Evolutionary conservation across 2,329 filamentous ascomycete species (phyloP).

Genomic region (Aspergillus luchuensis): DNA sequence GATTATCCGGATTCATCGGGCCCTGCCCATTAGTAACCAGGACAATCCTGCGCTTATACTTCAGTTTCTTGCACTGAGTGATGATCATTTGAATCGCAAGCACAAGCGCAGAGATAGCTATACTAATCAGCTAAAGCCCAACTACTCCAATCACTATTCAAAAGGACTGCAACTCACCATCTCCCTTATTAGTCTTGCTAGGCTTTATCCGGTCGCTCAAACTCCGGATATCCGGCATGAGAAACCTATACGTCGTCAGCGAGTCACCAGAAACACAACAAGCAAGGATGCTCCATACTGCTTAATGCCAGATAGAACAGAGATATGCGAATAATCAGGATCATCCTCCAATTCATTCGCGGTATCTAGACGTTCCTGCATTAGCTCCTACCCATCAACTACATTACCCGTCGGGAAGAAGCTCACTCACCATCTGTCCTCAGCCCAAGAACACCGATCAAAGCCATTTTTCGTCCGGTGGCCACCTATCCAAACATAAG

Average conservation of each 20-base stretch:
- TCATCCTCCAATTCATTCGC: slow-evolving; percentile 66
- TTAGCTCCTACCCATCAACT: slow-evolving; percentile 5
- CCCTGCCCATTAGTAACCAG: slow-evolving; percentile 82
- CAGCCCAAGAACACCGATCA: slow-evolving; percentile 77
- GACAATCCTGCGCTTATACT: slow-evolving; percentile 78
- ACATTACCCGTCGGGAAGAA: background rate
- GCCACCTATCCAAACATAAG: slow-evolving; percentile 48
- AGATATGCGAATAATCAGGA: slow-evolving; percentile 78
- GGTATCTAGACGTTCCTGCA: slow-evolving; percentile 53
- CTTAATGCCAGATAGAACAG: slow-evolving; percentile 63
- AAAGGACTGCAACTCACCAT: slow-evolving; percentile 54
- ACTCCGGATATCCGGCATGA: slow-evolving; percentile 69
- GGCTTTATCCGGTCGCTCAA: slow-evolving; percentile 67
- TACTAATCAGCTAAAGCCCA: background rate
- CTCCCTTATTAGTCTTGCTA: slow-evolving; percentile 69
- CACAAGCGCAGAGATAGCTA: slow-evolving; percentile 78
- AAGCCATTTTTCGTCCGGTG: slow-evolving; percentile 72
- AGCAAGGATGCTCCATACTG: slow-evolving; percentile 60
- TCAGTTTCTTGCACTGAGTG: slow-evolving; percentile 75
- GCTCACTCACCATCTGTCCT: slow-evolving; percentile 65
- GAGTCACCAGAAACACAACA: background rate
- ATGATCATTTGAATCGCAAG: slow-evolving; percentile 85
- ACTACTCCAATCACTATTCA: background rate
- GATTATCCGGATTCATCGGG: slow-evolving; percentile 69
- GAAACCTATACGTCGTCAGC: slow-evolving; percentile 44